A percentile compares a stretch with the other conserved stretches of the same genome.
Evolutionary conservation across 2,329 filamentous ascomycete genomes (phyloP).

Genomic region (Colletotrichum lindemuthianum): DNA sequence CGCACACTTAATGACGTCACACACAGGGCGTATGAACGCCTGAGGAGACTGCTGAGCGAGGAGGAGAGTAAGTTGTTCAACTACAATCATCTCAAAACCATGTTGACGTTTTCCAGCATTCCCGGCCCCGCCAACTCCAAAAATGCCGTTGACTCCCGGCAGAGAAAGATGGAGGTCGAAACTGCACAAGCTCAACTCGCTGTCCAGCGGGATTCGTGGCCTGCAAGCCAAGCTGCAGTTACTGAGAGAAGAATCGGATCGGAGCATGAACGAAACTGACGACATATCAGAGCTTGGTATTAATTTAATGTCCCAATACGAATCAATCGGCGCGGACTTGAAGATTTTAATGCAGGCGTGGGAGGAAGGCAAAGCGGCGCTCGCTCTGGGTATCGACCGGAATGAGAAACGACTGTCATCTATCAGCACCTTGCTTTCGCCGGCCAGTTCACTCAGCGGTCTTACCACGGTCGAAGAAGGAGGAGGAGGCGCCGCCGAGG

Average conservation of each 20-base stretch:
- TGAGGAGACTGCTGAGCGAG: slow-evolving; percentile 78
- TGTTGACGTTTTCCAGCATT: slow-evolving; percentile 54
- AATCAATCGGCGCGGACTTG: slow-evolving; percentile 90
- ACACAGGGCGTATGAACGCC: slow-evolving; percentile 68
- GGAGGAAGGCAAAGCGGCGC: slow-evolving; percentile 86
- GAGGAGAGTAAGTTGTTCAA: slow-evolving; percentile 73
- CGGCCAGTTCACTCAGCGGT: slow-evolving; percentile 72
- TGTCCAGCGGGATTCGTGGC: slow-evolving; percentile 90
- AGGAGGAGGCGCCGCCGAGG: slow-evolving; percentile 53
- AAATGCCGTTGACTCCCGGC: slow-evolving; percentile 72
- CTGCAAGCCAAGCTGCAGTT: slow-evolving; percentile 95
- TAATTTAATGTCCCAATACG: slow-evolving; percentile 87
- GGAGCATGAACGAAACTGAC: slow-evolving; percentile 77
- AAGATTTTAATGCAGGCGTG: slow-evolving; percentile 83
- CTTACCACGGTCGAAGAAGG: slow-evolving; percentile 70
- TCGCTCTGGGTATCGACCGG: slow-evolving; percentile 83
- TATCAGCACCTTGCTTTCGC: slow-evolving; percentile 68
- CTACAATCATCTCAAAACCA: too few species aligned
- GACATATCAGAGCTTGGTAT: slow-evolving; percentile 81
- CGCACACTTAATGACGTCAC: slow-evolving; percentile 71
- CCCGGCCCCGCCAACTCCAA: slow-evolving; percentile 65
- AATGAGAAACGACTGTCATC: slow-evolving; percentile 78
- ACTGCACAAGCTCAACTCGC: slow-evolving; percentile 84
- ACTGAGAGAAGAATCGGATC: slow-evolving; percentile 87
- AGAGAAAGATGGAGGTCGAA: slow-evolving; percentile 88